A percentile compares a stretch with the other conserved stretches of the same genome.
These are phyloP conservation scores for Aspergillus clavatus DNA, from an alignment of 2,329 filamentous ascomycete species.

Conservation along the genomic window DNA sequence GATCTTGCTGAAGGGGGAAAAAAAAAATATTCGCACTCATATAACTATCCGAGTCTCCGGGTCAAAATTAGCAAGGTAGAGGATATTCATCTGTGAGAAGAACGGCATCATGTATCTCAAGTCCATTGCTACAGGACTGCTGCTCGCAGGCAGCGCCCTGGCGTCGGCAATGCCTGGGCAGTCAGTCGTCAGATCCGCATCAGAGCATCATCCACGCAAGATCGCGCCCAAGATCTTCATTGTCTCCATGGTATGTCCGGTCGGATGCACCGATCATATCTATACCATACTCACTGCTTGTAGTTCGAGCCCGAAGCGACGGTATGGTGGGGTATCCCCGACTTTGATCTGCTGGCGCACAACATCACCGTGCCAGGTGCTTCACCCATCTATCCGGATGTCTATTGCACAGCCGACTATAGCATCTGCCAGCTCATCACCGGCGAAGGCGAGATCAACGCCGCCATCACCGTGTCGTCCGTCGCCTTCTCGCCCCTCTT, in stretches of 20 bases:
- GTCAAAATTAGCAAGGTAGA: too few relatives aligned
- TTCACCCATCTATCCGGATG: conserved; percentile 60
- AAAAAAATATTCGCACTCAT: background rate
- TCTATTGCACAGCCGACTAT: conserved; percentile 58
- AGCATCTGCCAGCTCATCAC: conserved; percentile 65
- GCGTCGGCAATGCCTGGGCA: conserved; percentile 3
- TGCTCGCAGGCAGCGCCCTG: conserved; percentile 13
- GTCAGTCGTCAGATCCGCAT: background rate
- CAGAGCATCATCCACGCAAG: conserved; percentile 9
- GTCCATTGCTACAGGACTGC: conserved; percentile 10
- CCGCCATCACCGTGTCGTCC: conserved; percentile 61
- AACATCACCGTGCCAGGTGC: conserved; percentile 59
- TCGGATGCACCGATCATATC: background rate
- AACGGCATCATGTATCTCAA: conserved; percentile 15
- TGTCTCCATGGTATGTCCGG: conserved; percentile 35
- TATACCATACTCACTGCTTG: background rate
- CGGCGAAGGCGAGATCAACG: conserved; percentile 70
- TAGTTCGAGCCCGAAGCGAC: conserved; percentile 60
- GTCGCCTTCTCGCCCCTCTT: conserved; percentile 59
- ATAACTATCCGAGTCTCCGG: too few relatives aligned
- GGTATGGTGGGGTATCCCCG: conserved; percentile 54
- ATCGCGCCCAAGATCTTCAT: conserved; percentile 41
- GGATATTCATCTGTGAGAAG: too few relatives aligned
- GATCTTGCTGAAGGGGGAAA: too few relatives aligned
- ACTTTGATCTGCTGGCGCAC: conserved; percentile 54